Base-by-base conservation (phyloP, 1,139 yeast species). In the Wickerhamomyces sp. region DNA sequence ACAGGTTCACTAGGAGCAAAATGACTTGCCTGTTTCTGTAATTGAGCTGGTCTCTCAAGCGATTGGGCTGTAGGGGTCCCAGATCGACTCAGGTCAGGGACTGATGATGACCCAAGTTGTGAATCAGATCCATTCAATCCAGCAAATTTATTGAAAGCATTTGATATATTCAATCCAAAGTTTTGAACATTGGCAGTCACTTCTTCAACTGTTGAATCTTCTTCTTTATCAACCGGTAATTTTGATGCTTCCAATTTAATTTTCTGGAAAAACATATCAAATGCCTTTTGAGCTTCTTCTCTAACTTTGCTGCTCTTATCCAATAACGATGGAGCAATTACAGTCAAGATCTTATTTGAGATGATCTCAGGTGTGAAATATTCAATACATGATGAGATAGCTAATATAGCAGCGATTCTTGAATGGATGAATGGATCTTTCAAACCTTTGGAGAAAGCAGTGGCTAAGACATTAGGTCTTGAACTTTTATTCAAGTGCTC, bases 401-500 rank as follows among this genome's bases (percentile, higher is more conserved):
- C 95, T 50, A 81, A 69, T 36, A 93, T 70, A 0, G 97, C 90
- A 6, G 86, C 87, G 62, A 84, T 66, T 52, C 95, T 76, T 26
- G 95, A 81, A 10, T 87, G 91, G 7, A 82, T 74, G 58, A 82
- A 84, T 0, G 93, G 76, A 62, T 93, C 99, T 57, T 83, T 82
- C 45, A 93, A 72, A 0, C 95, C 85, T 58, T 90, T 82, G 2
- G 89, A 78, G 56, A 88, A 84, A 0, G 97, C 98, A 1, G 97
- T 89, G 9, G 90, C 82, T 39, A 93, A 68, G 2, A 93, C 96
- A 35, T 81, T 81, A 34, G 84, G 73, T 50, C 84, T 72, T 3
- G 88, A 79, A 23, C 67, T 68, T 27, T 72, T 67, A 49, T 83
- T 83, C 51, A 93, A 76, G 50, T 74, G 69, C 32, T 74, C 68